A percentile compares a stretch with the other conserved stretches of the same genome.
Conservation (phyloP, 148 eudicot species). For the Heliosperma pusillum region DNA sequence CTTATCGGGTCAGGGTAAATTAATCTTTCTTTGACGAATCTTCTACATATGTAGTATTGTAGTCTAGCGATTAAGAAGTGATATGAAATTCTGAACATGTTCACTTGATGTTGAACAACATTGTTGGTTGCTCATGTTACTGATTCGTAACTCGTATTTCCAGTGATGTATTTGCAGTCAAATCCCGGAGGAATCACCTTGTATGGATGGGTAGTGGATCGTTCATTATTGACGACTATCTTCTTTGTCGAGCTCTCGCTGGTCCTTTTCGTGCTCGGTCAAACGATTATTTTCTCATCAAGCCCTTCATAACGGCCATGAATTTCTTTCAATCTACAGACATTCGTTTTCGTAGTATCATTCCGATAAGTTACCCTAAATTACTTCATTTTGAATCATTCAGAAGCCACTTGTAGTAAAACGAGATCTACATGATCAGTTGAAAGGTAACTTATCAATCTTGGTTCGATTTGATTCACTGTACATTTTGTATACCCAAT, state of each 20-base stretch:
- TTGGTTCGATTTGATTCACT: too few species aligned
- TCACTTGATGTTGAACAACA: neutral
- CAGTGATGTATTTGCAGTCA: slow-evolving; percentile 79
- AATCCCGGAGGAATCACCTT: slow-evolving; percentile 89
- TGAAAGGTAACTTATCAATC: neutral
- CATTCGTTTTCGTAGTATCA: neutral
- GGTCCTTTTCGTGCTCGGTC: slow-evolving; percentile 63
- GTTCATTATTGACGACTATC: slow-evolving; percentile 61
- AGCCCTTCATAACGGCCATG: neutral
- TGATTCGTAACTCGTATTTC: slow-evolving; percentile 28
- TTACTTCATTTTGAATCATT: neutral
- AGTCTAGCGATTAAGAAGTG: too few species aligned
- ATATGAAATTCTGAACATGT: neutral
- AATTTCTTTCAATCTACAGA: neutral
- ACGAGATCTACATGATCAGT: neutral
- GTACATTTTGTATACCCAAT: too few species aligned
- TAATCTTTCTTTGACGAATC: too few species aligned
- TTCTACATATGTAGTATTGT: too few species aligned
- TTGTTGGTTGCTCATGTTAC: neutral
- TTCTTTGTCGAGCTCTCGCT: slow-evolving; percentile 72
- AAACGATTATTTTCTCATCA: slow-evolving; percentile 48
- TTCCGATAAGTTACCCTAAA: neutral
- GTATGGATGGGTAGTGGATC: slow-evolving; percentile 84
- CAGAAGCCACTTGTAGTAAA: too few species aligned
- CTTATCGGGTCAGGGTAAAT: too few species aligned